phyloP scores from a whole-genome alignment of 805 yeast species.

The Wickerhamomyces chambardii region DNA sequence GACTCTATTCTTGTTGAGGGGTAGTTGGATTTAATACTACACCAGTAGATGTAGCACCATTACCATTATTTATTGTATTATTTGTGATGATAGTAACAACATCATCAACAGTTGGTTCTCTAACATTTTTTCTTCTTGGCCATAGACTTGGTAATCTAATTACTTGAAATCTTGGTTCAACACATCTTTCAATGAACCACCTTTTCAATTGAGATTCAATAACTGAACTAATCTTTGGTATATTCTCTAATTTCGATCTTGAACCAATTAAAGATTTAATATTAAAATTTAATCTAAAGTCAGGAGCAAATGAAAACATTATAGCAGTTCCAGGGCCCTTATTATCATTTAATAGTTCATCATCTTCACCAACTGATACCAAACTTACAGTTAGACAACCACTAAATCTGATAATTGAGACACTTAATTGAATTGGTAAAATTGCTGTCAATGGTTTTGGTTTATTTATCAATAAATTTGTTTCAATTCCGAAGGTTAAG shows the following conservation, averaged over 20 bases:
- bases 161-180: conserved; percentile 88
- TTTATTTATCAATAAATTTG: conserved; percentile 67
- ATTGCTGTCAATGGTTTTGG: conserved; percentile 82
- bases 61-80: not conserved
- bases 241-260: conserved; percentile 82
- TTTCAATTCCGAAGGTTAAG: conserved; percentile 77
- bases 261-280: conserved; percentile 90
- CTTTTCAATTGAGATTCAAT: conserved; percentile 75
- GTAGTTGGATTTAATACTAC: not conserved
- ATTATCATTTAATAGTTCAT: conserved; percentile 5
- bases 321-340: conserved; percentile 52
- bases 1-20: not conserved
- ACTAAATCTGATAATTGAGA: conserved; percentile 83
- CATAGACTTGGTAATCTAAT: conserved; percentile 79
- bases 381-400: conserved; percentile 78
- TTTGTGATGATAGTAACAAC: not conserved
- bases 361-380: conserved; percentile 15
- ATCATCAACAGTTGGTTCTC: conserved; percentile 22
- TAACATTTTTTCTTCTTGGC: conserved; percentile 60
- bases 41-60: not conserved
- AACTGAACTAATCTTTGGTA: conserved; percentile 82
- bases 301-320: conserved; percentile 87
- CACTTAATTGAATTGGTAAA: conserved; percentile 76
- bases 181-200: conserved; percentile 91
- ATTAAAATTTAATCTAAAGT: conserved; percentile 80